These are phyloP conservation scores for Globisporangium okanoganense DNA, from an alignment of 352 stramenopile species.

Conservation along the genomic window DNA sequence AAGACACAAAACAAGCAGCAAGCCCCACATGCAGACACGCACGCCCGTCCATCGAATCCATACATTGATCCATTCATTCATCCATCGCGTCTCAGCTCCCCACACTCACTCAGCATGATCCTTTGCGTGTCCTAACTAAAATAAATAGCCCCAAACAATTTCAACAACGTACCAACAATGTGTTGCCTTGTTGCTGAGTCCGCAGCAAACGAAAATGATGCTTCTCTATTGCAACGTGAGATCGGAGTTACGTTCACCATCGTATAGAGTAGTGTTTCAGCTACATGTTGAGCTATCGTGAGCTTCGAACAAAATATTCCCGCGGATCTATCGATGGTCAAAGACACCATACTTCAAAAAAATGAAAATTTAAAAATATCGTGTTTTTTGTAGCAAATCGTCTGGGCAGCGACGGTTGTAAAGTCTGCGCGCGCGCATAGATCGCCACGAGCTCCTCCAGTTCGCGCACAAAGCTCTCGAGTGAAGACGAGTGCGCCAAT, in stretches of 20 bases:
- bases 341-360: no score
- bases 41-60: background rate
- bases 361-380: background rate
- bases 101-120: background rate
- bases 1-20: background rate
- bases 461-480: slow-evolving; percentile 47
- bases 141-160: slow-evolving; percentile 9
- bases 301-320: background rate
- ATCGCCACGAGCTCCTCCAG: slow-evolving; percentile 61
- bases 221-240: background rate
- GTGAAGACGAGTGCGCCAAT: slow-evolving; percentile 47
- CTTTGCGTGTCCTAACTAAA: slow-evolving; percentile 7
- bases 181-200: no score
- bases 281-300: background rate
- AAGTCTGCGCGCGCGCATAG: slow-evolving; percentile 16
- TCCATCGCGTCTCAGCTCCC: background rate
- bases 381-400: background rate
- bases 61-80: slow-evolving; percentile 1
- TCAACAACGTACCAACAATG: background rate
- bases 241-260: background rate
- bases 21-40: background rate
- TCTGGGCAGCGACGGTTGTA: slow-evolving; percentile 27
- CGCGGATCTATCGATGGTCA: no score
- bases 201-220: background rate
- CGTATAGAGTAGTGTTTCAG: background rate